phyloP scores from a whole-genome alignment of 441 rosid species.

The Raphanus hybrid region DNA sequence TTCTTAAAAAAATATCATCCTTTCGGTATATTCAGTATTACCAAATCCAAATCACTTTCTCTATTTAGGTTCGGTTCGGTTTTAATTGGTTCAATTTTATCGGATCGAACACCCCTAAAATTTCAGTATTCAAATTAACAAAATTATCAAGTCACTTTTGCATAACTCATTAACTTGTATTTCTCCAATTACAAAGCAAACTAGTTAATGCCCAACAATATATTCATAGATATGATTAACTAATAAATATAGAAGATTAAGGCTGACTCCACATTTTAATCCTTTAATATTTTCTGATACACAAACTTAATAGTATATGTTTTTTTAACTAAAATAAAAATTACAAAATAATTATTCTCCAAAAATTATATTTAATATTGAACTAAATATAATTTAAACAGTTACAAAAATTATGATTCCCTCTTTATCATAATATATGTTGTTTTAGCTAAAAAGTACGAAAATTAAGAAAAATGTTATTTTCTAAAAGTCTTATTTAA shows the following conservation, averaged over 20 bases:
- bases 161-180: conserved; percentile 25
- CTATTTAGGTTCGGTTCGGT: no score
- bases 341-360: background rate
- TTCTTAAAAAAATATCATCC: no score
- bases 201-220: background rate
- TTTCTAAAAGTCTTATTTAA: background rate
- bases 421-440: background rate
- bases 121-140: background rate
- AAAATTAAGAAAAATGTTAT: background rate
- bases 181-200: background rate
- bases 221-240: background rate
- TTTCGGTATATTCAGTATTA: no score
- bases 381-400: background rate
- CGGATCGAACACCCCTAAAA: no score
- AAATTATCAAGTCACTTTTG: conserved; percentile 23
- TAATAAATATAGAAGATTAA: background rate
- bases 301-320: background rate
- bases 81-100: no score
- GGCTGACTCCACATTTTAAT: background rate
- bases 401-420: background rate
- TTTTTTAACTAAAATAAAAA: background rate
- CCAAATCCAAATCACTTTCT: no score
- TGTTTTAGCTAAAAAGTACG: background rate
- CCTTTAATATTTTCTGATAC: background rate
- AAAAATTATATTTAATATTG: background rate